Conservation (phyloP, 805 yeast species). For the Ogataea glucozyma region DNA sequence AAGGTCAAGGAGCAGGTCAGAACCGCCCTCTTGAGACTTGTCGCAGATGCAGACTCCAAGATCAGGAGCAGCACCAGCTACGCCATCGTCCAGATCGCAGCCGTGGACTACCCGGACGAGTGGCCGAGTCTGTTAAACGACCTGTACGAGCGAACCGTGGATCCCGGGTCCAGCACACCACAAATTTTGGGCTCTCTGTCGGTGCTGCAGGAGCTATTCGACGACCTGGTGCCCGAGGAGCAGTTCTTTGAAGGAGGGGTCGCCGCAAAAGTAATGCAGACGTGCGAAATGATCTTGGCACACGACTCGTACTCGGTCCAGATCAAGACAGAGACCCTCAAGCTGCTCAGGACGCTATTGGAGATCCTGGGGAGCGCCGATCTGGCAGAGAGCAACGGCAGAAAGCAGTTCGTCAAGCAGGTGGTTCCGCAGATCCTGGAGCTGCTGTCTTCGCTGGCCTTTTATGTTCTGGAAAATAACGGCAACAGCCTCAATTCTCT, state of each 20-base stretch:
- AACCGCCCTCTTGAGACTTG: conserved; percentile 47
- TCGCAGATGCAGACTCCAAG: conserved; percentile 53
- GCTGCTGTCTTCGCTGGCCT: conserved; percentile 23
- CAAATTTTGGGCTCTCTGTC: conserved; percentile 55
- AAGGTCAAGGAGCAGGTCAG: conserved; percentile 55
- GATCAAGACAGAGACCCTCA: conserved; percentile 49
- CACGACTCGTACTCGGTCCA: conserved; percentile 29
- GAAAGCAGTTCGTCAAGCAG: conserved; percentile 39
- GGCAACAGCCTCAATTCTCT: conserved; percentile 13
- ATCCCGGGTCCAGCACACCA: conserved; percentile 33
- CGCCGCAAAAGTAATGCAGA: conserved; percentile 54
- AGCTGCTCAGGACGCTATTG: conserved; percentile 54
- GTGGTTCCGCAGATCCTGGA: conserved; percentile 31
- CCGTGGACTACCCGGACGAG: conserved; percentile 91
- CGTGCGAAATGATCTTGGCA: conserved; percentile 46
- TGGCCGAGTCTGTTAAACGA: conserved; percentile 74
- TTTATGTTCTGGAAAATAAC: conserved; percentile 5
- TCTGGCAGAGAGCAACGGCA: conserved; percentile 39
- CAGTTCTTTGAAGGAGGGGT: conserved; percentile 80
- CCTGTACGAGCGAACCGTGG: conserved; percentile 41
- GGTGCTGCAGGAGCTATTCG: conserved; percentile 74
- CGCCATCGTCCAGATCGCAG: conserved; percentile 80
- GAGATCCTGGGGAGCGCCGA: conserved; percentile 54
- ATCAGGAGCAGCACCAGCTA: conserved; percentile 68
- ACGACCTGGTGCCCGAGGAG: conserved; percentile 81